Conservation (phyloP, 371 early-diverging fungal species). For the Lichtheimia ramosa region DNA sequence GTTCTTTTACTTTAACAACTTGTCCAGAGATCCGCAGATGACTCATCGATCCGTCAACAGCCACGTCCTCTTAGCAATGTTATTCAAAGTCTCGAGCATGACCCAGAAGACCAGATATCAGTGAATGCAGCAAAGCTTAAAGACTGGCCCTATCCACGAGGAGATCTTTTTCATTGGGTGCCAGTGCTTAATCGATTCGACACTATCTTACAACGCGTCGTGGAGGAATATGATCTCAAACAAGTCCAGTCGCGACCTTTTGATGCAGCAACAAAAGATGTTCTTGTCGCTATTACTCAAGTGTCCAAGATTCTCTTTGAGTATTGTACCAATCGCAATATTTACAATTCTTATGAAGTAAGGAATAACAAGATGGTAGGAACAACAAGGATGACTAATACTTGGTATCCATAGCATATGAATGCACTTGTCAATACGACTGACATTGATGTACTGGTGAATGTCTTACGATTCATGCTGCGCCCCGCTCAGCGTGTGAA, state of each 20-base stretch:
- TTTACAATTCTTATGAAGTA: constrained; percentile 94
- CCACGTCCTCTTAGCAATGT: constrained; percentile 56
- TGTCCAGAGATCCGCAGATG: too few relatives aligned
- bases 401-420: constrained; percentile 55
- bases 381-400: neutral
- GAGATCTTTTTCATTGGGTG: constrained; percentile 95
- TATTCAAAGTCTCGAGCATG: constrained; percentile 56
- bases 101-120: constrained; percentile 60
- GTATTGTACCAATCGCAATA: constrained; percentile 91
- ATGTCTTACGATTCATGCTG: constrained; percentile 70
- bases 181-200: constrained; percentile 93
- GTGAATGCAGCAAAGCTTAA: constrained; percentile 43
- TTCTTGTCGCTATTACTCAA: constrained; percentile 71
- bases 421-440: constrained; percentile 67
- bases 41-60: constrained; percentile 24
- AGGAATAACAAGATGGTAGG: neutral
- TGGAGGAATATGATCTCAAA: constrained; percentile 63
- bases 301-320: constrained; percentile 86
- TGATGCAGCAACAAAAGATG: constrained; percentile 45
- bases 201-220: constrained; percentile 67
- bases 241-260: constrained; percentile 64
- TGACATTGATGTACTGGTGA: constrained; percentile 75
- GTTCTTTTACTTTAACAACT: neutral
- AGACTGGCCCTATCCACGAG: constrained; percentile 82
- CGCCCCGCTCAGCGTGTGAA: constrained; percentile 84